phyloP scores from a whole-genome alignment of 2,329 filamentous ascomycete genomes.

The Emergomyces pasteurianus region DNA sequence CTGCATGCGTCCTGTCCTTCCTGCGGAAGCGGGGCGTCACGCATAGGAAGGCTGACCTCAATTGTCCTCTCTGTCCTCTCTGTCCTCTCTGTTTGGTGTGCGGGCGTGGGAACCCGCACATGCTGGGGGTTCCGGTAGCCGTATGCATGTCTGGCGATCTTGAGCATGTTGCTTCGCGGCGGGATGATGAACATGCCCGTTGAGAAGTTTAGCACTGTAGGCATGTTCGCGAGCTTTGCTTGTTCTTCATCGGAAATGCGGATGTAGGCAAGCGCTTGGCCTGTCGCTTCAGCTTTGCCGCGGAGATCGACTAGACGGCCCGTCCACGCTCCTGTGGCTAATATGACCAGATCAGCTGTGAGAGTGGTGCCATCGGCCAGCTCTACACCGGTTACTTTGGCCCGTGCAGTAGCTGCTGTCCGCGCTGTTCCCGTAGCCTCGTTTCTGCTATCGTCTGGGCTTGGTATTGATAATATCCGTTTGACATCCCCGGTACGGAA shows the following conservation, averaged over 20 bases:
- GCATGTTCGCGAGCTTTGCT: slow-evolving; percentile 49
- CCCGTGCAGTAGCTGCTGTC: neutral
- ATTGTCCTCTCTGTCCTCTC: slow-evolving; percentile 1
- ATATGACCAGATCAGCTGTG: slow-evolving; percentile 58
- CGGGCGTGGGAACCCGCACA: slow-evolving; percentile 18
- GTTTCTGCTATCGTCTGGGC: neutral
- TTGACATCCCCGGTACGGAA: slow-evolving; percentile 27
- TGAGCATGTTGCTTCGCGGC: slow-evolving; percentile 45
- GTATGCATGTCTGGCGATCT: slow-evolving; percentile 57
- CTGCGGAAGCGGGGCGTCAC: slow-evolving; percentile 26
- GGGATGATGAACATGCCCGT: slow-evolving; percentile 46
- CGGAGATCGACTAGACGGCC: slow-evolving; percentile 63
- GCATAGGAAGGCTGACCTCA: slow-evolving; percentile 29
- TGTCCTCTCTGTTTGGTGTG: neutral
- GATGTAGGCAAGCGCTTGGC: slow-evolving; percentile 70
- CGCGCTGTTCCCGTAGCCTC: neutral
- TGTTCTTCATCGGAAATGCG: slow-evolving; percentile 62
- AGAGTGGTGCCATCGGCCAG: slow-evolving; percentile 41
- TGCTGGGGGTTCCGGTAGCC: slow-evolving; percentile 45
- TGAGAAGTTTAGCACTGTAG: slow-evolving; percentile 45
- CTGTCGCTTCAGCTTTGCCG: slow-evolving; percentile 66
- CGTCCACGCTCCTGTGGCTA: slow-evolving; percentile 84
- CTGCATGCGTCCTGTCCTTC: slow-evolving; percentile 54
- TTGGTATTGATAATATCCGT: slow-evolving; percentile 19
- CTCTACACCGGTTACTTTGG: slow-evolving; percentile 35